phyloP scores from a whole-genome alignment of 1,139 yeast genomes.

The Kodamaea arcana region DNA sequence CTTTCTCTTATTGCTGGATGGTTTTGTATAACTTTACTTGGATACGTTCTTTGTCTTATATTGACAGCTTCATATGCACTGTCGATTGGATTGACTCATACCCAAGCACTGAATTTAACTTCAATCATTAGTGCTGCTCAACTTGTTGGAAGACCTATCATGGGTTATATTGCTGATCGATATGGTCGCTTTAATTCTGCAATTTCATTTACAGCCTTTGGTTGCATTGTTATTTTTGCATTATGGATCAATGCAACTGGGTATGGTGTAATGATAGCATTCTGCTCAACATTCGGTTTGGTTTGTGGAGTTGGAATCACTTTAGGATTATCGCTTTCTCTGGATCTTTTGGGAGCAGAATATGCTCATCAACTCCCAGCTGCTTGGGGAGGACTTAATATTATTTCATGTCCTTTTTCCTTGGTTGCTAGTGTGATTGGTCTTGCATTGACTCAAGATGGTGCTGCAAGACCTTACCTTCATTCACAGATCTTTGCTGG shows the following conservation, averaged over 20 bases:
- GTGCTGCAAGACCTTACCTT: slow-evolving; percentile 1
- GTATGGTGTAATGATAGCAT: slow-evolving; percentile 47
- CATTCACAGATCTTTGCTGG: slow-evolving; percentile 4
- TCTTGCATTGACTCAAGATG: slow-evolving; percentile 1
- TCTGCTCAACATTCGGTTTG: slow-evolving; percentile 48
- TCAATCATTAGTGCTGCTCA: slow-evolving; percentile 64
- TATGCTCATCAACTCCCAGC: slow-evolving; percentile 47
- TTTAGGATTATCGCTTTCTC: slow-evolving; percentile 55
- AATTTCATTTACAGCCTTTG: slow-evolving; percentile 7
- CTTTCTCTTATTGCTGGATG: slow-evolving; percentile 46
- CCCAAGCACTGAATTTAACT: slow-evolving; percentile 57
- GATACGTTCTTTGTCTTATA: slow-evolving; percentile 57
- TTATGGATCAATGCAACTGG: slow-evolving; percentile 56
- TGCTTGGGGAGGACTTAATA: slow-evolving; percentile 57
- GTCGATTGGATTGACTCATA: slow-evolving; percentile 50
- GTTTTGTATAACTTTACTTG: slow-evolving; percentile 53
- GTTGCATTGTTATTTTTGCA: slow-evolving; percentile 23
- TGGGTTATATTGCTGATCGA: slow-evolving; percentile 56
- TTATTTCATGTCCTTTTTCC: slow-evolving; percentile 16
- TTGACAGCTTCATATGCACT: slow-evolving; percentile 60
- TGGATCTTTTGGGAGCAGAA: slow-evolving; percentile 41
- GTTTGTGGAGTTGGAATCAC: slow-evolving; percentile 60
- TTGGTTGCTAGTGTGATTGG: slow-evolving; percentile 3
- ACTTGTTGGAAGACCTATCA: slow-evolving; percentile 58
- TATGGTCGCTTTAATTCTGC: slow-evolving; percentile 58